Evolutionary conservation across 371 early-diverging fungal genomes (phyloP).

Genomic region (Haplosporangium sp.): DNA sequence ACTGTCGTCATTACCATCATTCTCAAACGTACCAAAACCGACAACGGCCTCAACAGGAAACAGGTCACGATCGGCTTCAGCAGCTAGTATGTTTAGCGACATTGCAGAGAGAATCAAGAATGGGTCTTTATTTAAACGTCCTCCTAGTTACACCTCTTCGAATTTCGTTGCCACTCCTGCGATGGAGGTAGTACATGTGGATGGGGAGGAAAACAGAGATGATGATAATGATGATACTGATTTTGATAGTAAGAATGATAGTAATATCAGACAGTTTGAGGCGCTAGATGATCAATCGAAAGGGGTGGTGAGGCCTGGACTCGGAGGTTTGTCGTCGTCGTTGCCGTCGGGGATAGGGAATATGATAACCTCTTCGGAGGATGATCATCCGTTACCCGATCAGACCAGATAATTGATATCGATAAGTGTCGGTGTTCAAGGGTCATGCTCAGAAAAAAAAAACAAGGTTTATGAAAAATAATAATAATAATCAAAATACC

Average conservation of each 20-base stretch:
- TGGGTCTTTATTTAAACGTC: conserved; percentile 30
- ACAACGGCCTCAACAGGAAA: conserved; percentile 3
- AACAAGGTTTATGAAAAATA: no score
- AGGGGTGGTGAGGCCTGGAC: background rate
- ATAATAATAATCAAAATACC: no score
- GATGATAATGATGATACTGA: no score
- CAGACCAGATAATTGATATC: no score
- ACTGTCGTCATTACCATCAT: no score
- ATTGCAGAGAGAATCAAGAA: conserved; percentile 47
- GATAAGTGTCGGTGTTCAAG: no score
- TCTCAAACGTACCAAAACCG: no score
- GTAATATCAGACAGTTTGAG: no score
- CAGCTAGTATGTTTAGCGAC: conserved; percentile 47
- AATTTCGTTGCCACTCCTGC: background rate
- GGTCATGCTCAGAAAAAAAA: no score
- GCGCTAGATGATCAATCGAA: no score
- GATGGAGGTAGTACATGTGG: background rate
- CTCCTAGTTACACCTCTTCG: conserved; percentile 1
- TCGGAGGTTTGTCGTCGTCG: background rate
- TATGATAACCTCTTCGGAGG: conserved; percentile 26
- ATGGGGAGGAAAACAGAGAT: no score
- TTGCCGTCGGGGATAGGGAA: conserved; percentile 28
- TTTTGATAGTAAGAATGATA: no score
- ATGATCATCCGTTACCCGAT: conserved; percentile 38
- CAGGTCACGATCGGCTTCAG: conserved; percentile 43